Evolutionary conservation across 495 filamentous ascomycete species (phyloP), one percentile per base, ranked within the genome.

Genomic region (Neurospora sp.): DNA sequence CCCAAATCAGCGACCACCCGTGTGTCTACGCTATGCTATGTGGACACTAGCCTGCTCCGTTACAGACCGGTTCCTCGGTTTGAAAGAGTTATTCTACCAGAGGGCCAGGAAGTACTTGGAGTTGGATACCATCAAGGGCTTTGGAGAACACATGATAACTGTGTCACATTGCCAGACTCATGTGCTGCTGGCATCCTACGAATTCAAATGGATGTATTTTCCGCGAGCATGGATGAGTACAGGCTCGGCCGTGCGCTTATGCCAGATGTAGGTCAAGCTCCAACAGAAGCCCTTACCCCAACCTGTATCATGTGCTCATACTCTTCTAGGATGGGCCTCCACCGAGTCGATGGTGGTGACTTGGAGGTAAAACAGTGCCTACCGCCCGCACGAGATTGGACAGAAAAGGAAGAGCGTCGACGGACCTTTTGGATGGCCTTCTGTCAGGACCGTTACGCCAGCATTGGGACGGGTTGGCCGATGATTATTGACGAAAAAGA

Each of bases 141-240:
- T 94, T 76, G 96, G 96, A 43, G 96, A 98, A 80, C 86, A 88
- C 69, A 90, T 94, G 75, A 91, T 98, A 72, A 92, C 90, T 13
- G 84, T 97, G 28, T 91, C 89, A 34, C 90, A 96, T 77, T 90
- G 89, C 42, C 96, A 98, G 81, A 87, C 92, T 3, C 96, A 96
- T 88, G 82, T 90, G 11, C 83, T 99, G 5, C 87, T 97, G 70
- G 87, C 89, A 4, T 88, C 87, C 0, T 98, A 97, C 77, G 96
- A 99, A 79, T 98, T 98, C 80, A 96, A 94, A 82, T 91, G 92
- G 87, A 98, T 99, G 92, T 97, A 93, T 80, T 99, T 99, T 76
- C 96, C 96, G 3, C 86, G 96, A 48, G 96, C 96, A 4, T 99
- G 96, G 96, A 87, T 98, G 82, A 97, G 92, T 72, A 90, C 92